Conservation (phyloP, 768 basidiomycete genomes). For the Rhizopogon sp. region DNA sequence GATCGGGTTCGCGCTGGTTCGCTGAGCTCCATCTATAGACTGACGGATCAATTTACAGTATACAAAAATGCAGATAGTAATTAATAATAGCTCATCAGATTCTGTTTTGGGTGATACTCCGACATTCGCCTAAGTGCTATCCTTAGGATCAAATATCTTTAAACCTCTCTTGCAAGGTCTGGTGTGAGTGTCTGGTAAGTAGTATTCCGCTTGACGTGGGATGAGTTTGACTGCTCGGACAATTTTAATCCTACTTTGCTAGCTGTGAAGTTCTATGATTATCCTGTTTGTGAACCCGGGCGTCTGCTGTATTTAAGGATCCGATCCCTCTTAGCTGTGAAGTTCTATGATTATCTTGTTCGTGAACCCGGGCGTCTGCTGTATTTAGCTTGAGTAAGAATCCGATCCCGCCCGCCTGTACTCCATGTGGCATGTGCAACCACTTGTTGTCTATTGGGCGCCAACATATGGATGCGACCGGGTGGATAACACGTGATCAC, state of each 20-base stretch:
- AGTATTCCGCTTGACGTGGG: neutral
- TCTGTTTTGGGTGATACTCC: neutral
- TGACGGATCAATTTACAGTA: neutral
- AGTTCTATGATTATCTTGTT: too few relatives aligned
- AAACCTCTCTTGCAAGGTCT: neutral
- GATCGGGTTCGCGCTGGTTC: neutral
- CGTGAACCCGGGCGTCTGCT: neutral
- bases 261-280: neutral
- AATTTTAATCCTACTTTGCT: neutral
- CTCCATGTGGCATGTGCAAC: neutral
- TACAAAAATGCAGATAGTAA: neutral
- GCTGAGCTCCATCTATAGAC: neutral
- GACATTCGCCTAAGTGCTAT: neutral
- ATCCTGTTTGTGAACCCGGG: neutral
- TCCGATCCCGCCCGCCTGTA: neutral
- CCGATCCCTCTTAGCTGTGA: neutral
- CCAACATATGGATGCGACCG: neutral
- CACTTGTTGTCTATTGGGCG: neutral
- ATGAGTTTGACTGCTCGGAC: neutral
- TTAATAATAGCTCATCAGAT: neutral
- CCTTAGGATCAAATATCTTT: neutral
- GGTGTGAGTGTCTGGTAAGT: neutral
- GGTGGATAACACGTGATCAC: slow-evolving; percentile 8
- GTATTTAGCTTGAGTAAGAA: neutral
- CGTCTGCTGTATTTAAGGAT: neutral